Percentiles rank a stretch among this genome's conserved stretches.
phyloP scores from a whole-genome alignment of 2,329 filamentous ascomycete species.

The Phyllosticta paracitricarpa region DNA sequence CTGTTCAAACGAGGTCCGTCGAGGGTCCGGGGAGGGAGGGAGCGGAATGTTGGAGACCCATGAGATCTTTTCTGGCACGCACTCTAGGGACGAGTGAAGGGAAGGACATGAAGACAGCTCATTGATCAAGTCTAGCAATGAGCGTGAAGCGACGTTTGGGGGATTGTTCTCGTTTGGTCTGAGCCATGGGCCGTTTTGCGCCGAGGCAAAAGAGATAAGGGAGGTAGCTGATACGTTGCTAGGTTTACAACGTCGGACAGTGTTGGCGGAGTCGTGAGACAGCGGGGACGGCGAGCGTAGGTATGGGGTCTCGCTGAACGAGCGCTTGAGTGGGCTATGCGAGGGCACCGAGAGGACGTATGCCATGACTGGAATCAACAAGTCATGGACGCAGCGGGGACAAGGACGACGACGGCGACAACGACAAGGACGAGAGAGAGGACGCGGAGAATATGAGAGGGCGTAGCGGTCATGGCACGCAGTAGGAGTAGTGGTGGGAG shows the following conservation, averaged over 20 bases:
- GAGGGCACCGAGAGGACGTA: conserved; percentile 30
- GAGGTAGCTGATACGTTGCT: conserved; percentile 24
- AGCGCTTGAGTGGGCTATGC: conserved; percentile 31
- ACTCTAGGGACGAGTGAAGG: not conserved
- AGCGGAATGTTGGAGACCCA: conserved; percentile 6
- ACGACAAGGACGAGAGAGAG: not conserved
- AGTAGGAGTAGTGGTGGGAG: not conserved
- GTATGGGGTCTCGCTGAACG: conserved; percentile 32
- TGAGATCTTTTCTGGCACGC: conserved; percentile 1
- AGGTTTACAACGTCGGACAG: conserved; percentile 9
- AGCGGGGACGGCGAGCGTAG: conserved; percentile 25
- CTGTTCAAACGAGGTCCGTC: conserved; percentile 2
- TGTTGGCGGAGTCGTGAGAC: conserved; percentile 7
- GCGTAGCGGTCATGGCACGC: not conserved
- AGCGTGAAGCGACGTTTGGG: conserved; percentile 21
- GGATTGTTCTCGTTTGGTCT: conserved; percentile 24
- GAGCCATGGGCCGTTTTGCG: conserved; percentile 17
- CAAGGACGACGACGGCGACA: not conserved
- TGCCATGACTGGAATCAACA: conserved; percentile 21
- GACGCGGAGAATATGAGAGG: not conserved
- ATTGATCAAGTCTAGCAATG: conserved; percentile 23
- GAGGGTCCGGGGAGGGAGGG: conserved; percentile 8
- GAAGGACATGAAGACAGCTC: conserved; percentile 11
- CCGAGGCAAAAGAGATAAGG: conserved; percentile 22
- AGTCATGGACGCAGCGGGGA: conserved; percentile 3